phyloP scores from a whole-genome alignment of 305 asterid species.

The Lippia alba region DNA sequence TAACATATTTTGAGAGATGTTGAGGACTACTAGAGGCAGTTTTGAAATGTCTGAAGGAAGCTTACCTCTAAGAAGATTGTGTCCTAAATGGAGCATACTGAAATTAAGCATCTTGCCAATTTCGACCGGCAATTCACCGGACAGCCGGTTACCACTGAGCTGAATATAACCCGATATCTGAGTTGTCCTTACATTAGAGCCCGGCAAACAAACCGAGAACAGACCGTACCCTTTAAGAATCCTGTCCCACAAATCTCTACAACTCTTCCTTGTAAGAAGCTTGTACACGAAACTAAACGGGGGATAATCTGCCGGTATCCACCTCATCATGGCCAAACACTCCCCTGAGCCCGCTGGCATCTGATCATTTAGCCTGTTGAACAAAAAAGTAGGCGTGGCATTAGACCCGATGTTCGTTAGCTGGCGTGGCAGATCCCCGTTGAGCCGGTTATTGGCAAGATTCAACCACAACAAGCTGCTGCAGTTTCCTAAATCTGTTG shows the following conservation, averaged over 20 bases:
- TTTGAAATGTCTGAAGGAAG: conserved; percentile 61
- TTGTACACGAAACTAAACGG: conserved; percentile 83
- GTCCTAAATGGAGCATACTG: conserved; percentile 86
- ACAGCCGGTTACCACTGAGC: conserved; percentile 65
- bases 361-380: conserved; percentile 47
- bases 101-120: conserved; percentile 78
- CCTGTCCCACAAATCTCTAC: conserved; percentile 71
- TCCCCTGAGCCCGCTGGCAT: conserved; percentile 85
- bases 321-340: conserved; percentile 79
- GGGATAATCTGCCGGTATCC: conserved; percentile 97
- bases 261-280: conserved; percentile 75
- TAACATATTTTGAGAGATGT: conserved; percentile 59
- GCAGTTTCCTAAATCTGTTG: conserved; percentile 79
- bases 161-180: conserved; percentile 81
- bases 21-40: conserved; percentile 74
- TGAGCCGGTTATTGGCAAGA: conserved; percentile 70
- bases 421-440: conserved; percentile 62
- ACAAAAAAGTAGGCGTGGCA: conserved; percentile 60
- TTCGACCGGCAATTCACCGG: conserved; percentile 70
- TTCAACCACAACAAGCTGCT: conserved; percentile 88
- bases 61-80: conserved; percentile 60
- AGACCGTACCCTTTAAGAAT: conserved; percentile 79
- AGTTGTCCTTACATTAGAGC: conserved; percentile 54
- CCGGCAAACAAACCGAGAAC: conserved; percentile 74
- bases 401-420: conserved; percentile 67